A percentile compares a stretch with the other conserved stretches of the same genome.
Evolutionary conservation across 2,329 filamentous ascomycete species (phyloP).

Genomic region (Emergomyces pasteurianus): DNA sequence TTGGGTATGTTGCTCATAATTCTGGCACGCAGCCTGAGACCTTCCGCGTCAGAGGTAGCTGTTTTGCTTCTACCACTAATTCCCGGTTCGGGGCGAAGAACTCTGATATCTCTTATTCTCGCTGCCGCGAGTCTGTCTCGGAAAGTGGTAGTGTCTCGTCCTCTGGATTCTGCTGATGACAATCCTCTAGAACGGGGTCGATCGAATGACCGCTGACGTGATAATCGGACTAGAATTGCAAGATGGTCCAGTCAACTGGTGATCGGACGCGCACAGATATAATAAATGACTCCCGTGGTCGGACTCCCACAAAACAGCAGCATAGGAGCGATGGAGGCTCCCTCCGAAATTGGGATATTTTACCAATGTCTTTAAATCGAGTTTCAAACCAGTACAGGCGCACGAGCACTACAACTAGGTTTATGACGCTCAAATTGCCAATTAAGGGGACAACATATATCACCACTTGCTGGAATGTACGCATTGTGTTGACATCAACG

Average conservation of each 20-base stretch:
- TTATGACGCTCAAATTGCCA: conserved; percentile 39
- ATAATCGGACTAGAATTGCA: not conserved
- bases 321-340: not conserved
- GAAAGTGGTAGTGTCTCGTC: not conserved
- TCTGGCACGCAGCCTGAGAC: not conserved
- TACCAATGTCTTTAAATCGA: conserved; percentile 31
- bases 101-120: not conserved
- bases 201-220: not conserved
- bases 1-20: not conserved
- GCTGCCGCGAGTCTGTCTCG: not conserved
- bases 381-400: conserved; percentile 41
- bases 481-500: conserved; percentile 39
- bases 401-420: conserved; percentile 38
- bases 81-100: not conserved
- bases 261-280: not conserved
- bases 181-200: not conserved
- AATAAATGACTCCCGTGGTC: not conserved
- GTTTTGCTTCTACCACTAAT: not conserved
- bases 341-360: not conserved
- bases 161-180: not conserved
- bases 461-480: conserved; percentile 41
- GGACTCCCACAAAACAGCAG: not conserved
- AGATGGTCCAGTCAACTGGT: not conserved
- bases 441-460: conserved; percentile 42
- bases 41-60: not conserved